phyloP scores from a whole-genome alignment of 305 asterid genomes.

The Coffea humblotiana region DNA sequence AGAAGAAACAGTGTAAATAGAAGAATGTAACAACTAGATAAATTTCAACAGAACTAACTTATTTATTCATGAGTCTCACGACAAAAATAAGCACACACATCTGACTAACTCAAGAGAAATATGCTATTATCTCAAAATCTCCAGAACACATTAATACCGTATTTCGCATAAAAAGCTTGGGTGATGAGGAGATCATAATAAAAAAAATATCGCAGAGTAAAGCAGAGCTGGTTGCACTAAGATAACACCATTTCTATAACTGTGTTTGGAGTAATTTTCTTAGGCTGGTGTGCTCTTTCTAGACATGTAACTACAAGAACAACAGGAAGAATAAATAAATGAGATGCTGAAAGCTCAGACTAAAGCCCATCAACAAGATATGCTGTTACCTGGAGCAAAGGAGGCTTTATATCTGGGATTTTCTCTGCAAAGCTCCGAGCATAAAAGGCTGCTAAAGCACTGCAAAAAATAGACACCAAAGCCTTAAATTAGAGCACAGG shows the following conservation, averaged over 20 bases:
- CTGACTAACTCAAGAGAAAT: not conserved
- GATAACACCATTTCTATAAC: not conserved
- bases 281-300: not conserved
- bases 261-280: not conserved
- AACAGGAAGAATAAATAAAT: not conserved
- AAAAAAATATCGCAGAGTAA: not conserved
- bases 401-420: slow-evolving; percentile 72
- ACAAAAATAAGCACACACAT: not conserved
- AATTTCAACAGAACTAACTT: not conserved
- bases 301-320: slow-evolving; percentile 2
- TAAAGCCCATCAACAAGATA: slow-evolving; percentile 21
- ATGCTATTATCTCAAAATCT: not conserved
- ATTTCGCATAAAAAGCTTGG: not conserved
- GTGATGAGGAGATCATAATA: not conserved
- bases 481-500: slow-evolving; percentile 16
- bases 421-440: slow-evolving; percentile 80
- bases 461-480: slow-evolving; percentile 39
- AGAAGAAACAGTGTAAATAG: not conserved
- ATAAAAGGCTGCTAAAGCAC: slow-evolving; percentile 96
- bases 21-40: too few relatives aligned
- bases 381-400: slow-evolving; percentile 76
- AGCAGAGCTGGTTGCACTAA: not conserved
- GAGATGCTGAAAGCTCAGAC: not conserved
- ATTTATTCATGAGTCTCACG: not conserved
- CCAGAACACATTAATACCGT: not conserved